These are phyloP conservation scores for Aureobasidium sp. DNA, from an alignment of 2,329 filamentous ascomycete genomes.

Conservation along the genomic window DNA sequence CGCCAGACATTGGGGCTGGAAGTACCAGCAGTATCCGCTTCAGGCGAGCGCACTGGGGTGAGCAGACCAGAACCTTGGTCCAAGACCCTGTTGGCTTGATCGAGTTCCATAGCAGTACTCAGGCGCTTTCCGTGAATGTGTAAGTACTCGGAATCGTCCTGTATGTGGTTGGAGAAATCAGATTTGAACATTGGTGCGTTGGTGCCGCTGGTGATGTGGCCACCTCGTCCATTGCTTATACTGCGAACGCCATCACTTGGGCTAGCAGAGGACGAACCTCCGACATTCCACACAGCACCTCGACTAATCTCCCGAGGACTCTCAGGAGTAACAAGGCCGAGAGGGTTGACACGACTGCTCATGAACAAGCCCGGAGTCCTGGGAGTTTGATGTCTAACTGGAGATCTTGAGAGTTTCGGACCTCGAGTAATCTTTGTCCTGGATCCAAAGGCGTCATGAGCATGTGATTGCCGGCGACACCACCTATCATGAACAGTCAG, in stretches of 20 bases:
- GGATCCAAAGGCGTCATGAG: not conserved
- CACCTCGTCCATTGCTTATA: slow-evolving; percentile 52
- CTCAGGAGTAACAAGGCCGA: not conserved
- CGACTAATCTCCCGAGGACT: slow-evolving; percentile 41
- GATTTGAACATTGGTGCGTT: slow-evolving; percentile 58
- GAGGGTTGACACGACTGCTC: slow-evolving; percentile 5
- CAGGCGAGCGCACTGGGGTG: not conserved
- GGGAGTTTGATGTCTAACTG: not conserved
- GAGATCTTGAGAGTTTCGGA: not conserved
- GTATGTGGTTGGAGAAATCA: slow-evolving; percentile 39
- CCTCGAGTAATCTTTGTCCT: not conserved
- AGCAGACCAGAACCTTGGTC: slow-evolving; percentile 17
- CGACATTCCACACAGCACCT: slow-evolving; percentile 68
- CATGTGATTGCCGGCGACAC: not conserved
- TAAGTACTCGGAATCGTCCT: slow-evolving; percentile 48
- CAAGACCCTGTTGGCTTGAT: slow-evolving; percentile 59
- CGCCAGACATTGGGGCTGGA: slow-evolving; percentile 26
- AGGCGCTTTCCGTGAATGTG: slow-evolving; percentile 65
- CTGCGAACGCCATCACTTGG: slow-evolving; percentile 29
- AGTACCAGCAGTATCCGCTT: not conserved
- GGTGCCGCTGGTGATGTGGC: slow-evolving; percentile 58
- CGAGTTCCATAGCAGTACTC: slow-evolving; percentile 71
- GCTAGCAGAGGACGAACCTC: slow-evolving; percentile 57
- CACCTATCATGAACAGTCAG: not conserved
- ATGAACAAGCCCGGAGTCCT: slow-evolving; percentile 1